phyloP scores from a whole-genome alignment of 768 basidiomycete species.

The Boletus reticulatus region DNA sequence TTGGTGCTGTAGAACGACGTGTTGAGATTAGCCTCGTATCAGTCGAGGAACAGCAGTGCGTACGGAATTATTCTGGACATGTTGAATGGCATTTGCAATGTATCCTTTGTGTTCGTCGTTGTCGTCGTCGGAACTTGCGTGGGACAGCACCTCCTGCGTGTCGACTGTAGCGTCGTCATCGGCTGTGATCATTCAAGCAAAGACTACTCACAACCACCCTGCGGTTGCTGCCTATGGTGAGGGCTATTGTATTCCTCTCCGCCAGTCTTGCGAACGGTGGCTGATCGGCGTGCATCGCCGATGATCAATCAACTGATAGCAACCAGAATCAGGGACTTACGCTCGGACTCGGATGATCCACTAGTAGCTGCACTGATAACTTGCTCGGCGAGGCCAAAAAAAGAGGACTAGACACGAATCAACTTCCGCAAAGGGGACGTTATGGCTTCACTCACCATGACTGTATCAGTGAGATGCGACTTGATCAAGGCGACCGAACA shows the following conservation, averaged over 20 bases:
- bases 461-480: conserved; percentile 6
- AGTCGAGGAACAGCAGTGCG: not conserved
- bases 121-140: conserved; percentile 34
- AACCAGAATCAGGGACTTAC: conserved; percentile 5
- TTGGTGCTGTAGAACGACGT: conserved; percentile 4
- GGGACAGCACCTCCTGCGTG: conserved; percentile 56
- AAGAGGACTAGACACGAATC: conserved; percentile 48
- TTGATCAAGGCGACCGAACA: conserved; percentile 9
- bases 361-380: conserved; percentile 49
- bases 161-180: conserved; percentile 45
- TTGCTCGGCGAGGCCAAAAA: conserved; percentile 71
- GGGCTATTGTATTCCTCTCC: conserved; percentile 63
- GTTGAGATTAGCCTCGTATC: not conserved
- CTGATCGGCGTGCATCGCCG: conserved; percentile 27
- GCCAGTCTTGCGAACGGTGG: conserved; percentile 52
- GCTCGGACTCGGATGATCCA: conserved; percentile 2
- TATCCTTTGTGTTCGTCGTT: conserved; percentile 6
- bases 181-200: conserved; percentile 4
- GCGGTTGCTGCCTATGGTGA: conserved; percentile 37
- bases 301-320: conserved; percentile 10
- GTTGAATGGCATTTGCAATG: conserved; percentile 17
- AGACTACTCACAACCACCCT: conserved; percentile 25
- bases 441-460: conserved; percentile 23
- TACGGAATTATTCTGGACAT: conserved; percentile 24
- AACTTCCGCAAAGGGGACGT: not conserved